Evolutionary conservation across 345 rosid species (phyloP).

Genomic region (Lepidium didymum): DNA sequence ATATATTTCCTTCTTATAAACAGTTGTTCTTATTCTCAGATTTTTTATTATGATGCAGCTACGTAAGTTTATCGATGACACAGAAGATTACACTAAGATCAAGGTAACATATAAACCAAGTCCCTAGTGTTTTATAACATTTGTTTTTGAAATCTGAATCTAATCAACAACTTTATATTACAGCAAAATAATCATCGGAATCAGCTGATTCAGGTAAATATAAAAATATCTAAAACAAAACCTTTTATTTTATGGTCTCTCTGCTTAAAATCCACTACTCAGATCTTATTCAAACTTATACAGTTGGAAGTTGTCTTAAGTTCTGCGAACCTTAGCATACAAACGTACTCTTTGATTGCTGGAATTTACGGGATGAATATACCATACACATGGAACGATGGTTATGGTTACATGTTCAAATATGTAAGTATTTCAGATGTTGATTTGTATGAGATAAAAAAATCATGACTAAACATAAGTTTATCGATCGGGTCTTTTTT

Average conservation of each 20-base stretch:
- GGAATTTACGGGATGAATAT: conserved; percentile 92
- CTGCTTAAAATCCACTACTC: not conserved
- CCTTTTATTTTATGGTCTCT: no score
- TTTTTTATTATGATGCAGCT: conserved; percentile 42
- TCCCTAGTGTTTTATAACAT: no score
- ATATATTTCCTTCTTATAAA: not conserved
- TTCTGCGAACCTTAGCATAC: conserved; percentile 35
- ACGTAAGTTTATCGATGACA: conserved; percentile 89
- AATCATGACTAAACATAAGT: no score
- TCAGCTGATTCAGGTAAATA: conserved; percentile 84
- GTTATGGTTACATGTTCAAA: conserved; percentile 67
- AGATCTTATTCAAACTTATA: no score
- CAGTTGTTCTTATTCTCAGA: no score
- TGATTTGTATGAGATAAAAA: no score
- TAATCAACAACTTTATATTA: not conserved
- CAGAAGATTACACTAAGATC: conserved; percentile 94
- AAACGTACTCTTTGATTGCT: conserved; percentile 62
- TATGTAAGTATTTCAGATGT: conserved; percentile 41
- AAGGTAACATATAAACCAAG: conserved; percentile 42
- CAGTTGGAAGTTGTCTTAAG: no score
- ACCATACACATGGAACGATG: conserved; percentile 62
- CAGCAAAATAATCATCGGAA: conserved; percentile 97
- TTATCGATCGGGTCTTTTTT: not conserved
- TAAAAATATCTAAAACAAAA: no score
- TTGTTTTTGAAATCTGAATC: not conserved